Percentiles rank a stretch among this genome's conserved stretches.
Conservation (phyloP, 108 stramenopile genomes). For the Bacterosira constricta region DNA sequence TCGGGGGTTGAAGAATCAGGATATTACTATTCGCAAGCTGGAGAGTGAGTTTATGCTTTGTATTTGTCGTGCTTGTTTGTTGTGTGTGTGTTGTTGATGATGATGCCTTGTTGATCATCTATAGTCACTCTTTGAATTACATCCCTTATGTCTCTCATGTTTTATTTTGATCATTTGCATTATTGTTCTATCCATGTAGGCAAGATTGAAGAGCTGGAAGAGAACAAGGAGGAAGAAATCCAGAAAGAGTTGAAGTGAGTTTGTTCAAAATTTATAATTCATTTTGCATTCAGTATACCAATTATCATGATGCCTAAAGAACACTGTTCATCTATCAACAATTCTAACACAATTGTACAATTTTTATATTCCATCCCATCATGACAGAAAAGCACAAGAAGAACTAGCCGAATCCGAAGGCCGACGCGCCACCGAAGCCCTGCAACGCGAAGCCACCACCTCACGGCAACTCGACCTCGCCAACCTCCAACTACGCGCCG, state of each 20-base stretch:
- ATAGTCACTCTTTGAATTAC: too few relatives aligned
- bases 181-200: too few relatives aligned
- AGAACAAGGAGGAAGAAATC: conserved; percentile 67
- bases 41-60: conserved; percentile 52
- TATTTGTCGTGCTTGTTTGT: too few relatives aligned
- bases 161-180: too few relatives aligned
- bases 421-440: conserved; percentile 78
- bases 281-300: background rate
- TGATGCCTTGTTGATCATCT: too few relatives aligned
- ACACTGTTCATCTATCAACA: too few relatives aligned
- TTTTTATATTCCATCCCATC: background rate
- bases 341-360: too few relatives aligned
- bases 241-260: conserved; percentile 66
- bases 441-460: conserved; percentile 86
- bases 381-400: conserved; percentile 62
- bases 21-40: conserved; percentile 89
- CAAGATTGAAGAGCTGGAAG: conserved; percentile 74
- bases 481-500: conserved; percentile 84
- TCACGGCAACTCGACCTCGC: conserved; percentile 72
- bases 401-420: conserved; percentile 86
- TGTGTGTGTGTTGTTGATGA: too few relatives aligned
- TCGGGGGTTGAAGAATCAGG: conserved; percentile 87
- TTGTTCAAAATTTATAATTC: background rate
- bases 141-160: too few relatives aligned
- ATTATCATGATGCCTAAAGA: too few relatives aligned